A percentile compares a stretch with the other conserved stretches of the same genome.
Evolutionary conservation across 306 rosid species (phyloP).

Genomic region (Prunus campanulata): DNA sequence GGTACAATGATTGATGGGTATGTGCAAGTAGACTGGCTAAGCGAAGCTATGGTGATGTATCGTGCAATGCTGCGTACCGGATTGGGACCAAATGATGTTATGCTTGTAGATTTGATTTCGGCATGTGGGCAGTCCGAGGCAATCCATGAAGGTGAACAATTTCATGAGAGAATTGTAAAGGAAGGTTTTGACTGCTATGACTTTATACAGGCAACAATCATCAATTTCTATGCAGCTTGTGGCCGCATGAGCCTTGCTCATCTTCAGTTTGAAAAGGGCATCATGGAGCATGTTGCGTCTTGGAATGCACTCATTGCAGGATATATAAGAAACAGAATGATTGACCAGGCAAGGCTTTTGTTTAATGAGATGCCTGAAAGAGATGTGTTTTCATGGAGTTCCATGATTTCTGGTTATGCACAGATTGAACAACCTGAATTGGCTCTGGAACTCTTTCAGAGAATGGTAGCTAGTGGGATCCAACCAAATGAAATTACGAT

Average conservation of each 20-base stretch:
- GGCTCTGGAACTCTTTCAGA: conserved; percentile 74
- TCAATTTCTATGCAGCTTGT: conserved; percentile 73
- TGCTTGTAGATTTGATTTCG: conserved; percentile 75
- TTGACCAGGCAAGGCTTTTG: conserved; percentile 50
- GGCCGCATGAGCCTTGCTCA: conserved; percentile 54
- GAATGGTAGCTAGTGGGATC: conserved; percentile 57
- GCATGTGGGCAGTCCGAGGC: conserved; percentile 60
- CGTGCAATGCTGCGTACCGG: conserved; percentile 53
- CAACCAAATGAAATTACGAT: conserved; percentile 84
- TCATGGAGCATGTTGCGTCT: conserved; percentile 65
- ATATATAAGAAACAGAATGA: conserved; percentile 56
- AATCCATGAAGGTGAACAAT: conserved; percentile 52
- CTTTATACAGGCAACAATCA: conserved; percentile 75
- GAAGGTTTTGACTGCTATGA: conserved; percentile 66
- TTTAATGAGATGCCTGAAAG: conserved; percentile 71
- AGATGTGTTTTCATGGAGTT: conserved; percentile 87
- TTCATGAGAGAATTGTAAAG: conserved; percentile 66
- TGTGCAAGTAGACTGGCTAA: conserved; percentile 50
- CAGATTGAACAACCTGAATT: conserved; percentile 64
- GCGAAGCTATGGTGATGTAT: conserved; percentile 62
- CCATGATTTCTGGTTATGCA: conserved; percentile 77
- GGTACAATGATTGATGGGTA: conserved; percentile 82
- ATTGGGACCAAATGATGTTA: conserved; percentile 57
- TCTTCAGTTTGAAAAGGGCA: conserved; percentile 61
- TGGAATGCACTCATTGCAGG: conserved; percentile 85